Evolutionary conservation across 495 filamentous ascomycete species (phyloP).

Genomic region (Saxophila tyrrhenica): DNA sequence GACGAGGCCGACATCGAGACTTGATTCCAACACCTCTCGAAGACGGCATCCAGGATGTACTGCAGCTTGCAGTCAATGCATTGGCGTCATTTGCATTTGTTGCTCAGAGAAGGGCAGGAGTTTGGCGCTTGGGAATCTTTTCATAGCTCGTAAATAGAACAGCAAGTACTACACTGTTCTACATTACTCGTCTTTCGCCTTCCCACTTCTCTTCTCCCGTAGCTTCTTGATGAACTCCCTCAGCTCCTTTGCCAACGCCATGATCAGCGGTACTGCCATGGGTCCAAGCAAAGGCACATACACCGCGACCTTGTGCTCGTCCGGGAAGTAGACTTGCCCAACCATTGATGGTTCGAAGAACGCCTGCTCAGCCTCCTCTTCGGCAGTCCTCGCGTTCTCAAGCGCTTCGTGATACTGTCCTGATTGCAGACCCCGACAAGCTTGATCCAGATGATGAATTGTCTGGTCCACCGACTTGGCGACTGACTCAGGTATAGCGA

Average conservation of each 20-base stretch:
- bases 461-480: constrained; percentile 75
- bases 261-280: constrained; percentile 77
- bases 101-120: too few species aligned
- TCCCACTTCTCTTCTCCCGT: not conserved
- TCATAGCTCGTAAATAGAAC: too few species aligned
- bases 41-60: too few species aligned
- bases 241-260: constrained; percentile 71
- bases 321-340: constrained; percentile 92
- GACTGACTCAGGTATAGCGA: constrained; percentile 78
- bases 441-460: constrained; percentile 57
- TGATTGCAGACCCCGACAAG: constrained; percentile 61
- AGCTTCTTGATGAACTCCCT: constrained; percentile 39
- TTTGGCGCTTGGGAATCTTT: too few species aligned
- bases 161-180: not conserved
- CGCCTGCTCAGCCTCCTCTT: constrained; percentile 78
- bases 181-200: constrained; percentile 2
- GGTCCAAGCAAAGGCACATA: constrained; percentile 87
- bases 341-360: constrained; percentile 99
- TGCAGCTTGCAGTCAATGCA: too few species aligned
- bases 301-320: constrained; percentile 97
- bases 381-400: constrained; percentile 69
- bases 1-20: too few species aligned
- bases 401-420: constrained; percentile 57
- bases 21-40: too few species aligned
- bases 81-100: too few species aligned